Base-by-base conservation (phyloP, 768 basidiomycete species). In the Pisolithus tinctorius region DNA sequence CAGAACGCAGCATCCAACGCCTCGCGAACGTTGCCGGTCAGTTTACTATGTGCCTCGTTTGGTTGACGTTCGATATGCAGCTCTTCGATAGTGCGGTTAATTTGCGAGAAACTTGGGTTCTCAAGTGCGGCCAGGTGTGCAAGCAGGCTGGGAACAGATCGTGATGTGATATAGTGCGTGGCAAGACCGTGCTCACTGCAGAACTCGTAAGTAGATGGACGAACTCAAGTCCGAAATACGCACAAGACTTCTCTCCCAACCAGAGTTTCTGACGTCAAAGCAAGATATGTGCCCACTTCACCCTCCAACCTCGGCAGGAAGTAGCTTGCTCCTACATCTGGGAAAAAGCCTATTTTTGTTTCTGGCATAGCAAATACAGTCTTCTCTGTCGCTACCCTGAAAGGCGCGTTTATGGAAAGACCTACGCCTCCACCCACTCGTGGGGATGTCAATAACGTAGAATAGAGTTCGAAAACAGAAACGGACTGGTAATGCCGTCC, bases 351-450 rank as follows among this genome's bases (percentile, higher is more conserved):
- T 60, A 93, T 93, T 61, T 87, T 88, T 11, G 89, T 93, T 72
- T 99, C 96, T 14, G 96, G 96, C 96, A 98, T 98, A 6, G 93
- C 86, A 65, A 97, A 89, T 1, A 79, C 52, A 0, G 94, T 96
- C 26, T 87, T 88, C 66, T 95, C 93, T 3, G 95, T 98, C 4
- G 94, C 94, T 50, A 99, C 79, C 54, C 96, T 80, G 69, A 98
- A 93, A 0, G 85, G 79, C 4, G 94, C 95, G 51, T 85, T 80
- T 10, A 85, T 81, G 37, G 82, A 75, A 45, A 99, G 81, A 37
- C 96, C 96, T 20, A 88, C 90, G 45, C 96, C 96, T 49, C 96
- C 96, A 43, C 96, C 96, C 86, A 97, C 93, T 96, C 54, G 48
- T 39, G 31, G 55, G 44, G 29, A 48, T 16, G 34, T 40, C 4